These are phyloP conservation scores for Castanea crenata DNA, from an alignment of 306 rosid species.

Conservation along the genomic window DNA sequence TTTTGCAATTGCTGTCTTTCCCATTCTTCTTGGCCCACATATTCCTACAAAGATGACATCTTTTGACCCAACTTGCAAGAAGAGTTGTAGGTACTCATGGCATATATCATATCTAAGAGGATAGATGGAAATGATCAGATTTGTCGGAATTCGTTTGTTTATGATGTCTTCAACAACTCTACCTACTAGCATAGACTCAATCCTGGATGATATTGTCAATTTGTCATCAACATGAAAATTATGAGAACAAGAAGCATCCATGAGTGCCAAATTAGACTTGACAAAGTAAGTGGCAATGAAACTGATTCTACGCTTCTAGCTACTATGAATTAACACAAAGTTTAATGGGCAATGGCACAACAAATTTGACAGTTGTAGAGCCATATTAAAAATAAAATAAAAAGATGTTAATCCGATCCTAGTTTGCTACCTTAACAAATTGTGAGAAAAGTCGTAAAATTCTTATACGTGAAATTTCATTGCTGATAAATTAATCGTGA, in stretches of 20 bases:
- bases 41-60: conserved; percentile 10
- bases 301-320: neutral
- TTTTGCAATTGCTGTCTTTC: conserved; percentile 21
- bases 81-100: conserved; percentile 10
- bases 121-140: conserved; percentile 13
- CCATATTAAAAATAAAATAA: too few relatives aligned
- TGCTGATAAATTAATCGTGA: too few relatives aligned
- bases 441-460: too few relatives aligned
- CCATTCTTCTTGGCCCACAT: conserved; percentile 21
- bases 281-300: too few relatives aligned
- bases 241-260: neutral
- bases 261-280: neutral
- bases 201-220: neutral
- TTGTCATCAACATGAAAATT: neutral
- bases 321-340: too few relatives aligned
- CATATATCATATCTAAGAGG: conserved; percentile 3
- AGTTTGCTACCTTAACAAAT: too few relatives aligned
- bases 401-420: too few relatives aligned
- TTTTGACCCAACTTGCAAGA: conserved; percentile 6
- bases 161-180: neutral
- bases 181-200: conserved; percentile 1
- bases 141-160: conserved; percentile 1
- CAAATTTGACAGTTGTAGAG: too few relatives aligned
- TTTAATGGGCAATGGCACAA: too few relatives aligned
- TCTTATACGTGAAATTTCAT: too few relatives aligned